A percentile compares a stretch with the other conserved stretches of the same genome.
These are phyloP conservation scores for Pyrenula aspistea DNA, from an alignment of 495 filamentous ascomycete genomes.

Conservation along the genomic window DNA sequence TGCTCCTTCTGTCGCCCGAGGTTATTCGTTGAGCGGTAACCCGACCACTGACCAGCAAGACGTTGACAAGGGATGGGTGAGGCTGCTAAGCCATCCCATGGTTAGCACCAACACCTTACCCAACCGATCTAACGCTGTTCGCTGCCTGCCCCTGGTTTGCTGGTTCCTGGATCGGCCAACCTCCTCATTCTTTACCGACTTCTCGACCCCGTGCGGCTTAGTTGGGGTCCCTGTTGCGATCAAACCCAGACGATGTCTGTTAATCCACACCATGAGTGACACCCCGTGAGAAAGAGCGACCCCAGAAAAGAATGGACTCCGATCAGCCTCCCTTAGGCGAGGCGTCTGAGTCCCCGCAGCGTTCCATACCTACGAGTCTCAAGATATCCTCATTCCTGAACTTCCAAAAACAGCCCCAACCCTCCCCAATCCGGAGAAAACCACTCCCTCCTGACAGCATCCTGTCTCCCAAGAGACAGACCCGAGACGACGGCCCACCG, in stretches of 20 bases:
- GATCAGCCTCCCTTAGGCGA: not conserved
- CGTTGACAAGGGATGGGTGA: not conserved
- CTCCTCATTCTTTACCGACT: not conserved
- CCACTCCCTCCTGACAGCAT: slow-evolving; percentile 23
- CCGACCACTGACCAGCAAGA: not conserved
- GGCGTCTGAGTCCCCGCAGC: not conserved
- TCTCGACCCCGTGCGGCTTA: not conserved
- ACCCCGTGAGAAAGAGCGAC: not conserved
- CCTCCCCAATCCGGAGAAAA: slow-evolving; percentile 24
- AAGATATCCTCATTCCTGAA: slow-evolving; percentile 1
- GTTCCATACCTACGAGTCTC: slow-evolving; percentile 1
- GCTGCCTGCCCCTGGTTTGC: not conserved
- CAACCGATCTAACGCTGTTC: not conserved
- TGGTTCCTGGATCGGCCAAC: not conserved
- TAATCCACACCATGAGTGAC: not conserved
- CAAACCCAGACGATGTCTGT: not conserved
- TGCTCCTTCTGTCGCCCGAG: not conserved
- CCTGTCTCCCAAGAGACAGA: slow-evolving; percentile 10
- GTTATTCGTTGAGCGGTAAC: not conserved
- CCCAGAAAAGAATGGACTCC: not conserved
- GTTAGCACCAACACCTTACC: not conserved
- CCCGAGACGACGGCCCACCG: not conserved
- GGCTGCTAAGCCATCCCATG: not conserved
- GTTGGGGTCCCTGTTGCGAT: not conserved
- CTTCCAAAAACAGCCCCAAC: slow-evolving; percentile 1